phyloP scores from a whole-genome alignment of 768 basidiomycete species.

The Mycena polygramma region DNA sequence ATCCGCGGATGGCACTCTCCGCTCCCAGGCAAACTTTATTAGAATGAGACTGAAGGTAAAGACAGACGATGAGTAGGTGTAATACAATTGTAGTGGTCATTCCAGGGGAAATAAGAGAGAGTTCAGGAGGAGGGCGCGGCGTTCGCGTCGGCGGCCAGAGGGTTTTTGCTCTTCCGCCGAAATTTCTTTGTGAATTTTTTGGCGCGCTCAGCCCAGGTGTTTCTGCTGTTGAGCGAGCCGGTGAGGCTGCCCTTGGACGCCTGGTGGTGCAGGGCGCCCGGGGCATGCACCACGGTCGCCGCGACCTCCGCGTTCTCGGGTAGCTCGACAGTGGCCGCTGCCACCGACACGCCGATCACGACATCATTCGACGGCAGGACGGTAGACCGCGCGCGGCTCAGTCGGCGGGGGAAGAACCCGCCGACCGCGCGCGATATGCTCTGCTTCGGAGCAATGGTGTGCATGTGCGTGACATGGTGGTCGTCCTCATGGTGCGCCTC shows the following conservation, averaged over 20 bases:
- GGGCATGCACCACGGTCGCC: constrained; percentile 48
- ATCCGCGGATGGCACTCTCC: too few species aligned
- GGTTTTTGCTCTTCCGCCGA: constrained; percentile 52
- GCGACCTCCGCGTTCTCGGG: constrained; percentile 44
- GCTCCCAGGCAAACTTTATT: constrained; percentile 5
- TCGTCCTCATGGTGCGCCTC: constrained; percentile 51
- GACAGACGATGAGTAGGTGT: not conserved
- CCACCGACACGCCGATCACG: constrained; percentile 63
- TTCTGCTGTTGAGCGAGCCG: constrained; percentile 31
- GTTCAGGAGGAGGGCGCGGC: too few species aligned
- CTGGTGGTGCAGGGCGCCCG: constrained; percentile 50
- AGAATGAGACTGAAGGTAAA: constrained; percentile 8
- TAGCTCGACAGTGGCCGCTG: constrained; percentile 57
- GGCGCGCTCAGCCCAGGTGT: constrained; percentile 51
- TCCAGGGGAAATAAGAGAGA: not conserved
- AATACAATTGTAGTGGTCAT: constrained; percentile 5
- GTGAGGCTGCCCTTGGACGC: constrained; percentile 49
- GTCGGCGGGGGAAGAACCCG: constrained; percentile 59
- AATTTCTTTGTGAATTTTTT: constrained; percentile 59
- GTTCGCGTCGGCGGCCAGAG: constrained; percentile 1
- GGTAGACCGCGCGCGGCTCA: constrained; percentile 58
- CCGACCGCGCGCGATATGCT: constrained; percentile 58
- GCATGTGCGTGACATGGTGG: constrained; percentile 62
- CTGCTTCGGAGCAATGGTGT: constrained; percentile 59
- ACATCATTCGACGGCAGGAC: constrained; percentile 48